Conservation (phyloP, 768 basidiomycete species). For the Cystofilobasidium capitatum region DNA sequence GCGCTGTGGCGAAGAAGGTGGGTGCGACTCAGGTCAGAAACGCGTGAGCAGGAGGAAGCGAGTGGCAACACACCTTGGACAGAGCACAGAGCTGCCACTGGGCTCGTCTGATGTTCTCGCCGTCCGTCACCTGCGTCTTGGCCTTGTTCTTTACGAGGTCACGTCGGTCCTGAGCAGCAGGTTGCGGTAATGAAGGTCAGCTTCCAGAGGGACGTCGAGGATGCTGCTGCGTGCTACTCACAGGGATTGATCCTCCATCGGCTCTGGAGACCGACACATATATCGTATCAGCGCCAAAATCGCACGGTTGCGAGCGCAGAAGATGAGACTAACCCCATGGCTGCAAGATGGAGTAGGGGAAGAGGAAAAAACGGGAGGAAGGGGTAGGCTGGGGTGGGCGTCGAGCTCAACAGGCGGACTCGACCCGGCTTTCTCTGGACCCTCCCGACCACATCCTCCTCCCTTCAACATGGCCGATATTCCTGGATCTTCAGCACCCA, state of each 20-base stretch:
- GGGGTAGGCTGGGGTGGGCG: background rate
- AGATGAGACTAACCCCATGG: slow-evolving; percentile 17
- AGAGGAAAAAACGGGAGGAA: background rate
- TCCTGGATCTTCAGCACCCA: background rate
- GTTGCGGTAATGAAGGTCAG: background rate
- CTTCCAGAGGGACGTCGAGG: background rate
- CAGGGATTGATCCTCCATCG: slow-evolving; percentile 41
- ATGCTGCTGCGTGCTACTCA: background rate
- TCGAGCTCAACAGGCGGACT: background rate
- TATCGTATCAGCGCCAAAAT: background rate
- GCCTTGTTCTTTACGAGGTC: slow-evolving; percentile 42
- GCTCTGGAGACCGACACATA: slow-evolving; percentile 3
- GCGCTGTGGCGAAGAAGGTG: slow-evolving; percentile 44
- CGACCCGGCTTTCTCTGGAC: no score
- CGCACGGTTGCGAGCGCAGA: background rate
- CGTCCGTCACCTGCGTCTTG: slow-evolving; percentile 78
- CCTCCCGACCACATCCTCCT: no score
- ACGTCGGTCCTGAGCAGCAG: slow-evolving; percentile 33
- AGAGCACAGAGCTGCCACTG: slow-evolving; percentile 89
- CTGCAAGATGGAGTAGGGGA: background rate
- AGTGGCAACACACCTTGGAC: slow-evolving; percentile 60
- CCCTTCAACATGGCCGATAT: background rate
- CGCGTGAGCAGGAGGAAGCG: background rate
- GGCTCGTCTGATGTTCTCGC: slow-evolving; percentile 75
- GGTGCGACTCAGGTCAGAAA: background rate